phyloP scores from a whole-genome alignment of 148 eudicot species.

The Amaranthus palmeri region DNA sequence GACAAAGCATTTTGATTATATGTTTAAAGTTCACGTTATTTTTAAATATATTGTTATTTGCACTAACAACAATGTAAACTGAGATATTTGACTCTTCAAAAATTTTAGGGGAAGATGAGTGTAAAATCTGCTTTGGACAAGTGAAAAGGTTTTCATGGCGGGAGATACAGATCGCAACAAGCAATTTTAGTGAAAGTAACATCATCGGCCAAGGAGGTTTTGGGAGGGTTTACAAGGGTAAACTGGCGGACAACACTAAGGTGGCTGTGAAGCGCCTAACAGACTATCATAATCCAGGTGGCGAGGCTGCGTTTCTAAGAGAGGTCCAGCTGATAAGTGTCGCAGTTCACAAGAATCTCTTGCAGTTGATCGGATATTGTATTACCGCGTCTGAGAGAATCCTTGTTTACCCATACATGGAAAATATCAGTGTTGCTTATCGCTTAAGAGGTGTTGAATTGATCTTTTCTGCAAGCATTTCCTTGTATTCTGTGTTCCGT shows the following conservation, averaged over 20 bases:
- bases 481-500: not conserved
- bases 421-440: constrained; percentile 85
- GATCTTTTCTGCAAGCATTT: not conserved
- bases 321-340: constrained; percentile 84
- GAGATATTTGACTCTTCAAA: constrained; percentile 1
- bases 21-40: not conserved
- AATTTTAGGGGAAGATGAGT: constrained; percentile 65
- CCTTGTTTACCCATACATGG: constrained; percentile 94
- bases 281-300: constrained; percentile 76
- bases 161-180: constrained; percentile 76
- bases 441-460: constrained; percentile 64
- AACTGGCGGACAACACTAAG: constrained; percentile 49
- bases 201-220: constrained; percentile 96
- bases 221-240: constrained; percentile 89
- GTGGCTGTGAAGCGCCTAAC: constrained; percentile 88
- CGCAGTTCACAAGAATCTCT: constrained; percentile 87
- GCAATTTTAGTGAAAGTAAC: constrained; percentile 66
- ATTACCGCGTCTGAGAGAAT: constrained; percentile 75
- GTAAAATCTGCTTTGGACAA: constrained; percentile 71
- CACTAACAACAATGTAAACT: not conserved
- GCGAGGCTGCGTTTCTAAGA: constrained; percentile 85
- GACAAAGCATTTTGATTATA: not conserved
- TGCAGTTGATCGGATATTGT: constrained; percentile 85
- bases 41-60: not conserved
- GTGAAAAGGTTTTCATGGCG: constrained; percentile 86